phyloP scores from a whole-genome alignment of 2,329 filamentous ascomycete genomes.

The Cladosporium velox region DNA sequence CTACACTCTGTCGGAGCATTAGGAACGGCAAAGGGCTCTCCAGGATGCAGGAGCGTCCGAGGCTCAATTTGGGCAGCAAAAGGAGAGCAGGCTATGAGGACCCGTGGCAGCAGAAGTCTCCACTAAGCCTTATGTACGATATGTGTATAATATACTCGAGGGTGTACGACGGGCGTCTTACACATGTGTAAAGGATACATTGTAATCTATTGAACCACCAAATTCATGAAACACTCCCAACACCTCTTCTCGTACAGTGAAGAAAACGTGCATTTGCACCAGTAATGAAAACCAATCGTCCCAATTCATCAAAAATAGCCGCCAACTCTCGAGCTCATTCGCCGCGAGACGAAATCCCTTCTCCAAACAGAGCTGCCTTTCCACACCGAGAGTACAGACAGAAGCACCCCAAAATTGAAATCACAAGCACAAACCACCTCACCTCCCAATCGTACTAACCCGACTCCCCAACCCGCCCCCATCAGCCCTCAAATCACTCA shows the following conservation, averaged over 20 bases:
- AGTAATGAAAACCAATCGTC: not conserved
- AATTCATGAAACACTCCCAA: not conserved
- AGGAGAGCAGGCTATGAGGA: not conserved
- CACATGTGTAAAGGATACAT: not conserved
- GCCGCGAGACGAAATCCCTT: too few relatives aligned
- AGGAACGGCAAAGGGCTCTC: not conserved
- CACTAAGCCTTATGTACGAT: constrained; percentile 16
- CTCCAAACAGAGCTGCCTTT: too few relatives aligned
- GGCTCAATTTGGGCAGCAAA: not conserved
- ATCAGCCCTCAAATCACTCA: constrained; percentile 67
- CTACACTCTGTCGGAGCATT: not conserved
- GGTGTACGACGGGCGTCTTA: not conserved
- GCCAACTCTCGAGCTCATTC: too few relatives aligned
- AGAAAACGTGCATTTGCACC: too few relatives aligned
- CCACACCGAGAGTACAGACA: too few relatives aligned
- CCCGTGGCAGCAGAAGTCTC: not conserved
- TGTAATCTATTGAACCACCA: not conserved
- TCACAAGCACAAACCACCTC: too few relatives aligned
- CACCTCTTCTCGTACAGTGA: too few relatives aligned
- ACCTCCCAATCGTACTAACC: constrained; percentile 58
- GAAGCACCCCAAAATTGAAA: too few relatives aligned
- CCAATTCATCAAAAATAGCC: not conserved
- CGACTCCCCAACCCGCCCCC: constrained; percentile 43
- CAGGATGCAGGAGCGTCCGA: not conserved
- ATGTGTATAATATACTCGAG: constrained; percentile 8